Evolutionary conservation across 345 rosid species (phyloP).

Genomic region (Eucalyptus camaldulensis): DNA sequence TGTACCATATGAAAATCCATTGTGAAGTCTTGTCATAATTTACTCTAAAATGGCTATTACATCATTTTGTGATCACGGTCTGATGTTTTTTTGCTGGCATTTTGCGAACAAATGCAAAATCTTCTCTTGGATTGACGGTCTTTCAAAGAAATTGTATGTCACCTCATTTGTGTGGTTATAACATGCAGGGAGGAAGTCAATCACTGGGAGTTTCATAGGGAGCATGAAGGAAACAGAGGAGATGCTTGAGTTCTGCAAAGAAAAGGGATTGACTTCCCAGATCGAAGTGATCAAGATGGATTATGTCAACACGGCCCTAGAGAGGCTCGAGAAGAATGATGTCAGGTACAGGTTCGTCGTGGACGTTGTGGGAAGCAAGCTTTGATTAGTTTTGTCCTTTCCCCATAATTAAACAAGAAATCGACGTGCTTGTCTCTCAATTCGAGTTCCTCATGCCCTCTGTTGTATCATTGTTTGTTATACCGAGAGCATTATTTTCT

Average conservation of each 20-base stretch:
- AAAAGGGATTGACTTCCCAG: slow-evolving; percentile 48
- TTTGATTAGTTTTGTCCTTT: slow-evolving; percentile 1
- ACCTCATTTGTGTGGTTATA: background rate
- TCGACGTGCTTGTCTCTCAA: background rate
- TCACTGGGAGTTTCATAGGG: slow-evolving; percentile 75
- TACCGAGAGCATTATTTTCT: background rate
- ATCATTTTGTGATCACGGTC: background rate
- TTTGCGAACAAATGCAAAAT: background rate
- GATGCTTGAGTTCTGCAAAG: slow-evolving; percentile 66
- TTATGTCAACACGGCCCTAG: slow-evolving; percentile 66
- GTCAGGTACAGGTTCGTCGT: slow-evolving; percentile 89
- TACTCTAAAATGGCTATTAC: background rate
- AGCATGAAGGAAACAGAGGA: slow-evolving; percentile 84
- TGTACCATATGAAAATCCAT: background rate
- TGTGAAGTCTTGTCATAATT: background rate
- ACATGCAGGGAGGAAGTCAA: slow-evolving; percentile 53
- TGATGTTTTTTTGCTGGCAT: background rate
- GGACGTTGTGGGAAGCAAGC: slow-evolving; percentile 84
- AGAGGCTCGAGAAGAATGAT: slow-evolving; percentile 86
- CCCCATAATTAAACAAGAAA: background rate
- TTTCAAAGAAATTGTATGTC: background rate
- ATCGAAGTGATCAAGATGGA: slow-evolving; percentile 87
- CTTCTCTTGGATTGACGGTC: background rate
- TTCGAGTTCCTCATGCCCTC: background rate
- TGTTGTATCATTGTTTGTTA: background rate